These are phyloP conservation scores for Lyophyllum semitale DNA, from an alignment of 768 basidiomycete species.

Conservation along the genomic window DNA sequence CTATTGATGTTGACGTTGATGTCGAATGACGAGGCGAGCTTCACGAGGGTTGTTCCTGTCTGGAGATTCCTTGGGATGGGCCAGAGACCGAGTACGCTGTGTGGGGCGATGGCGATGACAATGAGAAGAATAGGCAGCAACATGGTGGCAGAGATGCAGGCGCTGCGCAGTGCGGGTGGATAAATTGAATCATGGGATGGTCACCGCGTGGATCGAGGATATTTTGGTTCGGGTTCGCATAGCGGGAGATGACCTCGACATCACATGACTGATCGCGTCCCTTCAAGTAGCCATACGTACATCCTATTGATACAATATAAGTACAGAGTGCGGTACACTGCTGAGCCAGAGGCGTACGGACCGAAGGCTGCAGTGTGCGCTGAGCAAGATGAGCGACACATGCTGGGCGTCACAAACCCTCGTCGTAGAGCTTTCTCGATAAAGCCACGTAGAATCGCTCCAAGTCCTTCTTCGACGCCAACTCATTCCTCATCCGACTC, in stretches of 20 bases:
- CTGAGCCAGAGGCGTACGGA: too few species aligned
- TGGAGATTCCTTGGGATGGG: constrained; percentile 49
- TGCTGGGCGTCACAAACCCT: constrained; percentile 65
- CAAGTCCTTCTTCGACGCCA: constrained; percentile 71
- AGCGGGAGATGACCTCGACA: neutral
- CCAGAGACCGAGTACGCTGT: constrained; percentile 37
- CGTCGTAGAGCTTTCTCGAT: constrained; percentile 87
- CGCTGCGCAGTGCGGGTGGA: neutral
- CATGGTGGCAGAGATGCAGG: neutral
- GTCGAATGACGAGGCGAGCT: constrained; percentile 51
- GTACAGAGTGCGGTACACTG: too few species aligned
- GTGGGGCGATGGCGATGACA: constrained; percentile 5
- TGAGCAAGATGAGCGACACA: neutral
- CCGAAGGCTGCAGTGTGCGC: too few species aligned
- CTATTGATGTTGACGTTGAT: constrained; percentile 45
- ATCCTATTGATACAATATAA: constrained; percentile 14
- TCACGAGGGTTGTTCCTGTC: constrained; percentile 42
- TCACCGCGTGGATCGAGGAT: constrained; percentile 1
- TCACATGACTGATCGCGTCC: neutral
- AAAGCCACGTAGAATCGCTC: constrained; percentile 91
- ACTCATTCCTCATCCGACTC: constrained; percentile 44
- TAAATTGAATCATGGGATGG: neutral
- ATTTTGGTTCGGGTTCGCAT: neutral
- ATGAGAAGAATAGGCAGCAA: constrained; percentile 9
- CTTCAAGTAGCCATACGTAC: neutral